Evolutionary conservation across 140 eudicot genomes (phyloP).

Genomic region (Oenanthe javanica): DNA sequence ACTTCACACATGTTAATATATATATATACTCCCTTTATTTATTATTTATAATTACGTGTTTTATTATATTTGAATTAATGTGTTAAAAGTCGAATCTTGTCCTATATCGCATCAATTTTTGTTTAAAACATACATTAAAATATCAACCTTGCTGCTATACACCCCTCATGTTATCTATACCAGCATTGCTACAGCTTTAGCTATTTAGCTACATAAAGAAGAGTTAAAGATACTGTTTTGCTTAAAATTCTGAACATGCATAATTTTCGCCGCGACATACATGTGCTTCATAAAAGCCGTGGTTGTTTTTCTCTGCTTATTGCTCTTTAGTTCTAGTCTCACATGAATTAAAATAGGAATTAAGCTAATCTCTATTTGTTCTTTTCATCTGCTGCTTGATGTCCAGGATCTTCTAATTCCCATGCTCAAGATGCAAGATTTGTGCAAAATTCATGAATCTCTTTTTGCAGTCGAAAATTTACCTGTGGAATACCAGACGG

Average conservation of each 20-base stretch:
- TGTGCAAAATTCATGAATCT: slow-evolving; percentile 39
- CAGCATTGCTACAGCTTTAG: background rate
- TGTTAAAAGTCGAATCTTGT: background rate
- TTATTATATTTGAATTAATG: background rate
- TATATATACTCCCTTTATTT: background rate
- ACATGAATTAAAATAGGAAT: background rate
- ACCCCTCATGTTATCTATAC: background rate
- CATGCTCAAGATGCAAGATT: slow-evolving; percentile 29
- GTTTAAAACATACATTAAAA: background rate
- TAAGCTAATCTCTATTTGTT: background rate
- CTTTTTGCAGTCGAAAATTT: slow-evolving; percentile 49
- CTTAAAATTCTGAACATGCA: background rate
- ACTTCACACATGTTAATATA: background rate
- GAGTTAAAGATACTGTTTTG: background rate
- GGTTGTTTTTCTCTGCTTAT: background rate
- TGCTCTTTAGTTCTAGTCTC: background rate
- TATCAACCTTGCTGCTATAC: background rate
- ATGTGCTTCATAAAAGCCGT: background rate
- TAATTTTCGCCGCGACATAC: background rate
- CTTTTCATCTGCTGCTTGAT: background rate
- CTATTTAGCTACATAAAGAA: background rate
- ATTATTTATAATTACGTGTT: background rate
- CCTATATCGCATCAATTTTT: background rate
- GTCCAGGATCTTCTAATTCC: slow-evolving; percentile 42
- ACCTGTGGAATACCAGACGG: slow-evolving; percentile 28